Conservation (phyloP, 2,329 filamentous ascomycete species). For the Cordyceps cicadae region DNA sequence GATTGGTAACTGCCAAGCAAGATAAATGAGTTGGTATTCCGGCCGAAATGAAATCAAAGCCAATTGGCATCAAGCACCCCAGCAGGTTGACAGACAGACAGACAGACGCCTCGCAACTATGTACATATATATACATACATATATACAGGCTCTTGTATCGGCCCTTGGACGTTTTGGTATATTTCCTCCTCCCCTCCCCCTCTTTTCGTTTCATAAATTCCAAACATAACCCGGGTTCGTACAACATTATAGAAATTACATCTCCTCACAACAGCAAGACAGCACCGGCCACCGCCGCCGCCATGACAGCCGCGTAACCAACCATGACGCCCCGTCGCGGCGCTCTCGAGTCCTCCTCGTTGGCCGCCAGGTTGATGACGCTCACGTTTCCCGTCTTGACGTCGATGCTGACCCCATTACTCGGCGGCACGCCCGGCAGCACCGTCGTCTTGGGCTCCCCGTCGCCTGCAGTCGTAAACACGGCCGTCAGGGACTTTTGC, state of each 20-base stretch:
- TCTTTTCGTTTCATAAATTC: neutral
- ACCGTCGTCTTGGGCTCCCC: neutral
- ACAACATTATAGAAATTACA: neutral
- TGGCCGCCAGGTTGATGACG: neutral
- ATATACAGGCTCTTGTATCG: neutral
- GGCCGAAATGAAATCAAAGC: neutral
- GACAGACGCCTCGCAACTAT: neutral
- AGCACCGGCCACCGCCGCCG: neutral
- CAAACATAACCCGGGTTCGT: neutral
- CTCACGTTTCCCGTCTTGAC: neutral
- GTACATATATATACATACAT: neutral
- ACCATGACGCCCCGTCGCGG: neutral
- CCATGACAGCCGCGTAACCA: neutral
- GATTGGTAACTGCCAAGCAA: neutral
- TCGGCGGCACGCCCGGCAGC: neutral
- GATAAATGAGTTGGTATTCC: neutral
- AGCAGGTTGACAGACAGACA: no score
- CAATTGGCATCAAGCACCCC: neutral
- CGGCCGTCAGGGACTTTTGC: neutral
- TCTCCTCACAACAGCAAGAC: neutral
- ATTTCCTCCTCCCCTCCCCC: neutral
- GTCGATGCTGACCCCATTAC: neutral
- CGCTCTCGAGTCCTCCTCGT: neutral
- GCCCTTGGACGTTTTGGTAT: neutral
- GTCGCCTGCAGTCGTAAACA: neutral